Evolutionary conservation across 78 protist species (phyloP).

Genomic region (Chrysochromulina tobinii): DNA sequence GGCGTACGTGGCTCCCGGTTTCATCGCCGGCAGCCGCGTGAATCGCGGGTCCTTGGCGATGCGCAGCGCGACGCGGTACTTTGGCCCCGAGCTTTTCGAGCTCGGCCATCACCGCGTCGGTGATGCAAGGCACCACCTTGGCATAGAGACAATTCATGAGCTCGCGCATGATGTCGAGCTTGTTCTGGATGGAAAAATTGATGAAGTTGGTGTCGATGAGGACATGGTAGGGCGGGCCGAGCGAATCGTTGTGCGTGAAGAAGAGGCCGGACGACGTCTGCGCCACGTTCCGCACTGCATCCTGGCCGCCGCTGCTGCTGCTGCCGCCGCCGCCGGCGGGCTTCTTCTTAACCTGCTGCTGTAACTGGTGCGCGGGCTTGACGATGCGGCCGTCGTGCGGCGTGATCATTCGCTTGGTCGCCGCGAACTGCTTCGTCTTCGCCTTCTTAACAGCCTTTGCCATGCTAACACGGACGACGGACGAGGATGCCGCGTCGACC

Average conservation of each 20-base stretch:
- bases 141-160: constrained; percentile 97
- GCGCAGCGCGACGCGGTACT: constrained; percentile 80
- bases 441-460: background rate
- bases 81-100: constrained; percentile 97
- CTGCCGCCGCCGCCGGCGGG: background rate
- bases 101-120: constrained; percentile 99
- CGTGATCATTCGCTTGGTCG: constrained; percentile 54
- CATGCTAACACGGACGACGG: too few relatives aligned
- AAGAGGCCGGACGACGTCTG: constrained; percentile 63
- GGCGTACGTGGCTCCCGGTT: constrained; percentile 93
- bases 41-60: constrained; percentile 96
- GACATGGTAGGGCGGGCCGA: constrained; percentile 98
- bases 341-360: background rate
- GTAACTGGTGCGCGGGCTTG: background rate
- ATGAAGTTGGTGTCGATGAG: constrained; percentile 98
- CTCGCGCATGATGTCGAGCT: constrained; percentile 88
- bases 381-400: constrained; percentile 55
- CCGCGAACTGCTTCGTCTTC: constrained; percentile 50
- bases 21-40: constrained; percentile 89
- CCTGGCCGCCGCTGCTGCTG: too few relatives aligned
- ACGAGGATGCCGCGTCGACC: too few relatives aligned
- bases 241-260: constrained; percentile 86
- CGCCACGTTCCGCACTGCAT: constrained; percentile 1
- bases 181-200: constrained; percentile 91
- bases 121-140: constrained; percentile 85